Base-by-base conservation (phyloP, 106 monocot species). In the Gastrodia elata region DNA sequence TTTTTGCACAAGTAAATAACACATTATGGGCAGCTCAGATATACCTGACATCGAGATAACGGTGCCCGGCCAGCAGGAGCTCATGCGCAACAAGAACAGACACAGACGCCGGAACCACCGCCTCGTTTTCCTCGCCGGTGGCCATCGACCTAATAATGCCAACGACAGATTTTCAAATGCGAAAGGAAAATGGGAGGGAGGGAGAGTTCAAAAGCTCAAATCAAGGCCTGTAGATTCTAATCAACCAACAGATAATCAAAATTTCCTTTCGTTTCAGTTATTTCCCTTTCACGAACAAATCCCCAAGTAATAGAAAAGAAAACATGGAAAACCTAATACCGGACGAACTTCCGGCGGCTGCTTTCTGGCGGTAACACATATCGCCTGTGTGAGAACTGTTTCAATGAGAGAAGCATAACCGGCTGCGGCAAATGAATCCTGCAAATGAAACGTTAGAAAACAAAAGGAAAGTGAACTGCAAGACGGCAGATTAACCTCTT, bases 41-140 rank as follows among this genome's bases (percentile, higher is more conserved):
- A 6, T 78, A 94, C 91, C 91, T 89, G 73, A 95, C 87, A 77
- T 95, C 94, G 18, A 95, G 78, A 76, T 91, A 95, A 2, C 87
- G 83, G 64, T 95, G 89, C 13, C 94, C 94, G 3, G 91, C 94
- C 38, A 83, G 94, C 55, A 91, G 85, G 28, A 95, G 87, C 80
- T 91, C 94, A 64, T 87, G 80, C 15, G 94, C 94, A 16, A 91
- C 80, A 11, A 82, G 81, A 49, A 91, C 94, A 25, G 94, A 87
- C 80, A 89, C 94, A 41, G 91, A 95, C 75, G 70, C 76, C 18
- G 87, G 91, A 16, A 85, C 83, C 11, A 20, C 80, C 13, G 37
- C 18, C 48, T 76, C 81, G 41, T 75, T 4, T 6, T 68, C 55
- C 13, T 38, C 49, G 39, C 11, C 81, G 8, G 78, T 65, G 11